Base-by-base conservation (phyloP, 441 rosid genomes). In the Sinapis alba region DNA sequence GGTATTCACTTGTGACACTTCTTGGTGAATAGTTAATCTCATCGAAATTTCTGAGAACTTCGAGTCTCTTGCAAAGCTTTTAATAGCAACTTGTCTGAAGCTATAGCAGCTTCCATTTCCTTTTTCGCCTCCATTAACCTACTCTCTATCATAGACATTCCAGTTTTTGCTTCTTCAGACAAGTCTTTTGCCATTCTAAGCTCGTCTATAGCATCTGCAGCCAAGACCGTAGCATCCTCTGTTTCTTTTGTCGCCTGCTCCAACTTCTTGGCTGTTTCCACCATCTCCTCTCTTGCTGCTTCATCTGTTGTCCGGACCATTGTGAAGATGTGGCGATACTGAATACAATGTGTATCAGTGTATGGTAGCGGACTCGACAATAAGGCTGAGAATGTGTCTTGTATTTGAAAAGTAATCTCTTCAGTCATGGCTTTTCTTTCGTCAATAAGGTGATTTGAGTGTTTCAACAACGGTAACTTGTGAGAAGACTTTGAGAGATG, bases 101-200 rank as follows among this genome's bases (percentile, higher is more conserved):
- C 97, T 64, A 71, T 86, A 34, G 96, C 91, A 41, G 97, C 97
- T 68, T 88, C 96, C 74, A 85, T 92, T 82, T 89, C 97, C 81
- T 88, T 92, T 68, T 81, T 87, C 69, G 96, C 87, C 10, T 97
- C 96, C 2, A 77, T 72, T 74, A 94, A 78, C 57, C 91, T 78
- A 77, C 89, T 86, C 80, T 89, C 88, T 82, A 88, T 72, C 3
- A 89, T 92, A 77, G 83, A 78, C 69, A 86, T 90, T 13, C 87
- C 90, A 47, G 27, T 90, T 81, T 86, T 89, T 13, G 87, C 98
- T 76, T 88, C 94, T 78, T 88, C 95, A 0, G 87, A 87, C 75
- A 87, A 88, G 78, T 92, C 97, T 75, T 75, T 82, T 5, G 89
- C 89, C 80, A 82, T 92, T 61, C 74, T 80, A 43, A 89, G 83